Evolutionary conservation across 208 protist species (phyloP).

Genomic region (Wallacemonas sp.): DNA sequence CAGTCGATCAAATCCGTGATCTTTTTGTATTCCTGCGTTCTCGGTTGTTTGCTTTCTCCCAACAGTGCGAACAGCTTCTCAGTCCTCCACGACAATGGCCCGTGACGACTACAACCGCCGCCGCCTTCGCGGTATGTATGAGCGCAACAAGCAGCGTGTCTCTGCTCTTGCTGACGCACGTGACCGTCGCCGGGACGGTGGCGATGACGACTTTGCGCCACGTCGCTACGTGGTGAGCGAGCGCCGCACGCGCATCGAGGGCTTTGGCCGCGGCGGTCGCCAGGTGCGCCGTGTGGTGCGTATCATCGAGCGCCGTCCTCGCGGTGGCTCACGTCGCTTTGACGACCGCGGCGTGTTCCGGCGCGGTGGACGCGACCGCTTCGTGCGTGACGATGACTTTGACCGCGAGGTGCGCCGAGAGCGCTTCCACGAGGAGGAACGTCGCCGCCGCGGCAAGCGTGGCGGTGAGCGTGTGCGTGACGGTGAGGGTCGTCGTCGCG

Average conservation of each 20-base stretch:
- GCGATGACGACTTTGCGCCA: conserved; percentile 55
- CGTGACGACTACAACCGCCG: conserved; percentile 76
- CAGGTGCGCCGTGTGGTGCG: conserved; percentile 61
- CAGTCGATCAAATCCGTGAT: too few relatives aligned
- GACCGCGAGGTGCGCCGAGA: conserved; percentile 64
- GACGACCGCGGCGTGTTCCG: conserved; percentile 65
- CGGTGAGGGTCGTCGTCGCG: conserved; percentile 7
- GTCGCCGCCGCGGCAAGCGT: conserved; percentile 8
- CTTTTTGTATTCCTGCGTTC: too few relatives aligned
- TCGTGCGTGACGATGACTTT: conserved; percentile 70
- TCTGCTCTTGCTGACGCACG: conserved; percentile 70
- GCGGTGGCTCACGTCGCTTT: conserved; percentile 36
- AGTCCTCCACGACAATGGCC: conserved; percentile 32
- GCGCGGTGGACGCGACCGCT: conserved; percentile 61
- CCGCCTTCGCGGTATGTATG: conserved; percentile 76
- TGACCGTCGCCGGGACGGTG: conserved; percentile 42
- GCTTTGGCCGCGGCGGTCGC: conserved; percentile 75
- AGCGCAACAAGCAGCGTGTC: conserved; percentile 75
- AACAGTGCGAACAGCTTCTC: background rate
- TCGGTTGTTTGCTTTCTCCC: background rate
- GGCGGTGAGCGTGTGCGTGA: background rate
- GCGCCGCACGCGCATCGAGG: conserved; percentile 62
- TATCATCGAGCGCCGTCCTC: conserved; percentile 4
- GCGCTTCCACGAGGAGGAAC: conserved; percentile 32
- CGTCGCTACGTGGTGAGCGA: conserved; percentile 81